Base-by-base conservation (phyloP, 192 early-diverging fungal species). In the Podochytrium sp. region DNA sequence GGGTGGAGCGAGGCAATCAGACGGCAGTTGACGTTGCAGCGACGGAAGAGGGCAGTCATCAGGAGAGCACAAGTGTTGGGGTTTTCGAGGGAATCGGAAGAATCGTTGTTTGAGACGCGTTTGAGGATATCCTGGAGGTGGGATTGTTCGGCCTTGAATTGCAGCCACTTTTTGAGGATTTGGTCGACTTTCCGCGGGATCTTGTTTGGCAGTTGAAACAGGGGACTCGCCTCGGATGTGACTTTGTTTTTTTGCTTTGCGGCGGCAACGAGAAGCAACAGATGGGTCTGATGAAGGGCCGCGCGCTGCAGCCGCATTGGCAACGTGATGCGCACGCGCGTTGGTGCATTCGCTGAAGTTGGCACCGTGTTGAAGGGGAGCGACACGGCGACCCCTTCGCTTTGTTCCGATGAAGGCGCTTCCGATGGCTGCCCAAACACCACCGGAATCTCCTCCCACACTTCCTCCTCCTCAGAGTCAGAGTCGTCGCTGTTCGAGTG, bases 1-100 rank as follows among this genome's bases (percentile, higher is more conserved):
- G 91, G 86, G 42, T 91, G 88, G 4, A 94, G 51, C 3, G 91
- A 91, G 47, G 81, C 87, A 23, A 93, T 76, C 12, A 93, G 60
- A 38, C 92, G 79, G 18, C 89, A 64, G 34, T 87, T 78, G 16
- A 90, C 74, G 2, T 83, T 86, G 6, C 87, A 57, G 0, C 83
- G 71, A 30, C 90, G 59, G 41, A 80, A 73, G 7, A 80, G 37
- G 29, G 84, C 79, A 41, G 81, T 82, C 81, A 85, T 90, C 39
- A 80, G 70, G 69, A 80, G 75, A 38, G 80, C 84, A 70, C 59
- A 84, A 25, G 71, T 84, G 69, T 84, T 85, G 32, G 56, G 55
- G 4, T 27, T 71, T 50, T 35, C 59, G 4, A 1, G 23, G 27
- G 23, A 77, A 47, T 40, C 66, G 74, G n/a, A n/a, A n/a, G n/a